Conservation (phyloP, 768 basidiomycete species). For the Phylloporus arenicola region DNA sequence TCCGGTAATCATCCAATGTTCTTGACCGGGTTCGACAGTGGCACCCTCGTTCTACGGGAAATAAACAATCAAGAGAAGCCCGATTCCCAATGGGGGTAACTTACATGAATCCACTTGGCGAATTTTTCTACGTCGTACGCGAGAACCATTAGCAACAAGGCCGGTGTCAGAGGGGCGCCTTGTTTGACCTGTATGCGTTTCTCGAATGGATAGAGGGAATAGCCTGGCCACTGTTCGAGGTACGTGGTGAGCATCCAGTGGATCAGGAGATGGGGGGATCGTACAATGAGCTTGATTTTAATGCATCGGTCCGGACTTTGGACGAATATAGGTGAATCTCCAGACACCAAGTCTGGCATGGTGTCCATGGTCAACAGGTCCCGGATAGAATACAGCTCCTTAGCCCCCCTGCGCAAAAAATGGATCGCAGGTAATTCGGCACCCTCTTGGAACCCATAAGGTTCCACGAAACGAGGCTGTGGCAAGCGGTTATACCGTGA, state of each 20-base stretch:
- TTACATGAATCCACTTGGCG: constrained; percentile 29
- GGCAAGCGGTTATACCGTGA: constrained; percentile 17
- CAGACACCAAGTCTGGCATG: constrained; percentile 22
- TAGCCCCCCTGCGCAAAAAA: constrained; percentile 25
- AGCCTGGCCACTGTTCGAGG: constrained; percentile 44
- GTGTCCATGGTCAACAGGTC: constrained; percentile 19
- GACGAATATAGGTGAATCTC: constrained; percentile 18
- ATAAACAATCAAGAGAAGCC: background rate
- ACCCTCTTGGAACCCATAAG: constrained; percentile 8
- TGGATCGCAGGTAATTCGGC: constrained; percentile 25
- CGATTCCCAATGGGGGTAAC: constrained; percentile 1
- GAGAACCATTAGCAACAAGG: constrained; percentile 28
- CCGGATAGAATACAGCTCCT: constrained; percentile 25
- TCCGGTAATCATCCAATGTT: constrained; percentile 33
- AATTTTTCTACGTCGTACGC: constrained; percentile 30
- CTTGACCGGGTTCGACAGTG: constrained; percentile 33
- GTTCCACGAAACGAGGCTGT: constrained; percentile 13
- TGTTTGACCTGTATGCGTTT: constrained; percentile 35
- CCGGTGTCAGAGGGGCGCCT: constrained; percentile 27
- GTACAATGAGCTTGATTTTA: constrained; percentile 35
- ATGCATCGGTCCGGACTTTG: constrained; percentile 25
- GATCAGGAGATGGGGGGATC: background rate
- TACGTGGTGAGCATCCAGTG: background rate
- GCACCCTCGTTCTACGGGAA: constrained; percentile 22
- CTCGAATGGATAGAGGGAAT: constrained; percentile 33